Base-by-base conservation (phyloP, 495 filamentous ascomycete genomes). In the Podospora conica region DNA sequence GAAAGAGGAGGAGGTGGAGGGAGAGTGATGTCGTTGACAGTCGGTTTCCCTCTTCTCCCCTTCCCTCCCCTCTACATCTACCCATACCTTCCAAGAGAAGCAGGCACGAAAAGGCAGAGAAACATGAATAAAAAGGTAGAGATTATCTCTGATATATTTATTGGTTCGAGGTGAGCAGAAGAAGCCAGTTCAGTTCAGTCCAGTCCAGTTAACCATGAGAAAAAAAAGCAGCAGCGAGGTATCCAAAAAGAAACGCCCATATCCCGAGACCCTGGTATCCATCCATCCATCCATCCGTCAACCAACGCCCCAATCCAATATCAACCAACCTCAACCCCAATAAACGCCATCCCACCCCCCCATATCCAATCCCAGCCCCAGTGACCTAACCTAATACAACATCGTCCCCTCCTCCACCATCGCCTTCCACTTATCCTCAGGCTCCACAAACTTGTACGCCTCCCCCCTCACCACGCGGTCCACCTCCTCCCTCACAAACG, bases 401-500 rank as follows among this genome's bases (percentile, higher is more conserved):
- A 82, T 55, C 64, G 78, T 76, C 23, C 77, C 77, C 11, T 66
- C 75, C n/a, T 77, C 72, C 5, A 79, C 72, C 76, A 82, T 73
- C n/a, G 20, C n/a, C 60, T 73, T 75, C 58, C 80, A 82, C 55
- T 66, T 20, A 61, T 82, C 80, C 21, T 71, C 23, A 3, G 81
- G 81, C 71, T 79, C 75, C 23, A 66, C 62, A 63, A 82, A 82
- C 58, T 55, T 65, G 33, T 80, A 82, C 31, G 18, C 58, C 55
- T 73, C 66, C 1, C 78, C 79, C 9, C 81, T 70, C 9, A 75
- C 74, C 11, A 85, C 81, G 29, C 82, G 73, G 58, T 84, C 81
- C 3, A 86, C 76, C 73, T 87, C 84, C 65, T 81, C 80, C 64
- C 80, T 67, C 4, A 89, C 81, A 63, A 83, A 80, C 27, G 86